Evolutionary conservation across 2,329 filamentous ascomycete species (phyloP).

Genomic region (Ceratocystis variospora): DNA sequence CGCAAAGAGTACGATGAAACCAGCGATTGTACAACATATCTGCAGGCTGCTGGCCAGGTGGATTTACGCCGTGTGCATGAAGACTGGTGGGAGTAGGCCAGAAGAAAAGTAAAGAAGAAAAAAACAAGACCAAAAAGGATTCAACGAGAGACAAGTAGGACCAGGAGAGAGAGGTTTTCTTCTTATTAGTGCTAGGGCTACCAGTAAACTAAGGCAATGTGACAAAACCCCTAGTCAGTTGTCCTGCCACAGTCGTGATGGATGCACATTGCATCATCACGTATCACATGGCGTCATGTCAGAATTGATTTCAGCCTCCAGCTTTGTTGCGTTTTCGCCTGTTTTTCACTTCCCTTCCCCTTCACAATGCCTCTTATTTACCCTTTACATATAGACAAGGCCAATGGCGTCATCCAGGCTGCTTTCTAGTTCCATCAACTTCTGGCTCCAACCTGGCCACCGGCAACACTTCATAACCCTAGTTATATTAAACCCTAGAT

Average conservation of each 20-base stretch:
- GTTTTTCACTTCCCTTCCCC: background rate
- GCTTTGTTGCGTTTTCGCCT: background rate
- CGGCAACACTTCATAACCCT: background rate
- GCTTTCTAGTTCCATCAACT: background rate
- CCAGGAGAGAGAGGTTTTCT: too few relatives aligned
- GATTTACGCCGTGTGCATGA: slow-evolving; percentile 53
- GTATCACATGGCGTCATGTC: background rate
- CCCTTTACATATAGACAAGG: background rate
- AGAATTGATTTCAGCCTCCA: background rate
- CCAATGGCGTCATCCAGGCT: background rate
- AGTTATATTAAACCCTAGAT: slow-evolving; percentile 1
- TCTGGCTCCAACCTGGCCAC: background rate
- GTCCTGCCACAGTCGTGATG: background rate
- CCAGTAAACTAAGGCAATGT: background rate
- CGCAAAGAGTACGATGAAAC: slow-evolving; percentile 40
- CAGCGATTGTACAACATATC: slow-evolving; percentile 50
- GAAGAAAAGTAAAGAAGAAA: background rate
- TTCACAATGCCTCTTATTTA: background rate
- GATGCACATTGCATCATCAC: background rate
- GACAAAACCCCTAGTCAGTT: background rate
- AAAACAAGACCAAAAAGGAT: background rate
- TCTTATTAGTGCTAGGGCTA: background rate
- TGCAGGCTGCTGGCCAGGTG: slow-evolving; percentile 39
- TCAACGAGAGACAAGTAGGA: too few relatives aligned
- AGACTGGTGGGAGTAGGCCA: slow-evolving; percentile 41